Percentiles rank a stretch among this genome's conserved stretches.
Conservation (phyloP, 2,329 filamentous ascomycete genomes). For the Pleoardoris graminearum region DNA sequence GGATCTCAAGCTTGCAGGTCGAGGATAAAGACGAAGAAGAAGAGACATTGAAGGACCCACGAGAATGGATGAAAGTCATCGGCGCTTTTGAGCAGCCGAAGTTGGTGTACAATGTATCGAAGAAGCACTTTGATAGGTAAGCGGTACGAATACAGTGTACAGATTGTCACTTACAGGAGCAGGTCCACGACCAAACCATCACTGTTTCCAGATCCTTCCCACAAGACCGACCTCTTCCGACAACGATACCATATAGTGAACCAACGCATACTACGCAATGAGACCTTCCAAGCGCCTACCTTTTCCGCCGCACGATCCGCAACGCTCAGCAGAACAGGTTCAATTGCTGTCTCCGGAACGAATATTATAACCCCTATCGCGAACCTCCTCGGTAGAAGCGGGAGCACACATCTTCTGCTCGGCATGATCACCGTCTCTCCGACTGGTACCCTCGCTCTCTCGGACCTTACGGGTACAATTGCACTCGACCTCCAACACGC, state of each 20-base stretch:
- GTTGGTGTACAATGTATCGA: constrained; percentile 72
- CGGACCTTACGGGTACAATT: constrained; percentile 87
- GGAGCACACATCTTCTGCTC: constrained; percentile 81
- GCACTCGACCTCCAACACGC: constrained; percentile 80
- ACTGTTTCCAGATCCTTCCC: constrained; percentile 70
- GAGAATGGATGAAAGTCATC: constrained; percentile 82
- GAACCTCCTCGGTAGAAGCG: constrained; percentile 75
- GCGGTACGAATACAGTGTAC: constrained; percentile 4
- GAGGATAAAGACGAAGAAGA: constrained; percentile 63
- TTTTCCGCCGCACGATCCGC: constrained; percentile 62
- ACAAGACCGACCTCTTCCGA: constrained; percentile 84
- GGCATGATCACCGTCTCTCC: constrained; percentile 81
- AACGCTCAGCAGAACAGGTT: constrained; percentile 62
- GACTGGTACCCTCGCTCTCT: constrained; percentile 78
- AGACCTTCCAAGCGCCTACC: constrained; percentile 84
- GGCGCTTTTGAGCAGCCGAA: constrained; percentile 85
- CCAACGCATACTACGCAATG: constrained; percentile 87
- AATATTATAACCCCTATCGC: constrained; percentile 87
- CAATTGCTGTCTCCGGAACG: constrained; percentile 58
- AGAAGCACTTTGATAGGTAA: constrained; percentile 88
- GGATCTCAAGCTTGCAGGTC: constrained; percentile 54
- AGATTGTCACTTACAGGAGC: constrained; percentile 17
- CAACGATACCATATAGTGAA: constrained; percentile 92
- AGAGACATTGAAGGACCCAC: constrained; percentile 66
- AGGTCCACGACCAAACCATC: constrained; percentile 48